Evolutionary conservation across 2,329 filamentous ascomycete species (phyloP), one percentile per base, ranked within the genome.

Genomic region (Plectosphaerella sp.): DNA sequence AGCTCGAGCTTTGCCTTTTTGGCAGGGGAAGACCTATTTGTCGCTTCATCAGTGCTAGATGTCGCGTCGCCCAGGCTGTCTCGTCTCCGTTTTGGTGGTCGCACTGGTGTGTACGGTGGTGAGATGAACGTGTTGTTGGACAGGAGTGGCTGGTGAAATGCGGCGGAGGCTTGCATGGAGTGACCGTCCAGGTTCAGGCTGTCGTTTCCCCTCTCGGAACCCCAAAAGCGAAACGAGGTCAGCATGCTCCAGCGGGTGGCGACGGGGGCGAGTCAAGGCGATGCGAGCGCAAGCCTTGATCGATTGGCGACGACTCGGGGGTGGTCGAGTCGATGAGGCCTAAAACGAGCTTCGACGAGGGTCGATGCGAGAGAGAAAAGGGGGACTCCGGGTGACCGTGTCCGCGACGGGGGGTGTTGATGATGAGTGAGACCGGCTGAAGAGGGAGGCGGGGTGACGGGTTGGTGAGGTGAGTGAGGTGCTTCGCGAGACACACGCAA

Each of bases 201-300:
- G 52, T 83, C 79, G 71, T 74, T 78, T 75, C 75, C 78, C 76
- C 76, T 75, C 58, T 83, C 82, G 62, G 77, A 75, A 63, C 74
- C 72, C 79, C 80, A 84, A 64, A 84, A 80, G 60, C 78, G 75
- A 70, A 85, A 84, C 81, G 48, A 49, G 22, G 84, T 84, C 70
- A 74, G 73, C 70, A 74, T 71, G 67, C 67, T 67, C 62, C 61
- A 59, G 55, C 50, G 59, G 54, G 57, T 59, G 18, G 33, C 33
- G 18, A 25, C 12, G 16, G 11, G 16, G 11, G 28, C 28, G 28
- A 33, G 16, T 14, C 18, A 11, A 37, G 36, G 22, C 25, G 47
- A 16, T 42, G 24, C 20, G 14, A 10, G 28, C 22, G 22, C 24
- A 45, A 35, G 48, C 39, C 48, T 43, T 22, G 55, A 58, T 59